These are phyloP conservation scores for Vitis rupestris DNA, from an alignment of 164 flowering plant species.

Conservation along the genomic window DNA sequence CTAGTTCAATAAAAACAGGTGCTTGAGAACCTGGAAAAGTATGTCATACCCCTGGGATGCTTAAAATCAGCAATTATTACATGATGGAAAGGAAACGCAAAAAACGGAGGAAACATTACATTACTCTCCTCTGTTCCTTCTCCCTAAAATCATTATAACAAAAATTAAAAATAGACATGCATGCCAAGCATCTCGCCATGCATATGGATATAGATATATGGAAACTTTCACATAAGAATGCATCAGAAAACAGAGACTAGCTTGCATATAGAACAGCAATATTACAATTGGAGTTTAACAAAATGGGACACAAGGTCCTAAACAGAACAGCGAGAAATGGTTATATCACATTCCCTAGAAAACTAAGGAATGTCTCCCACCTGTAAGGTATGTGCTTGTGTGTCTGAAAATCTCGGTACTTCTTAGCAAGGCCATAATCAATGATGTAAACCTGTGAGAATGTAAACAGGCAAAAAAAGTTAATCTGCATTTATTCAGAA, in stretches of 20 bases:
- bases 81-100: too few species aligned
- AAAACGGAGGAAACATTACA: too few species aligned
- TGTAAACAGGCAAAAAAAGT: not conserved
- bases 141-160: too few species aligned
- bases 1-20: too few species aligned
- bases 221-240: not conserved
- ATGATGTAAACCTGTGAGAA: constrained; percentile 42
- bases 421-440: constrained; percentile 57
- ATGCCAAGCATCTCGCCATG: not conserved
- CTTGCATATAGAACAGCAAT: too few species aligned
- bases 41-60: too few species aligned
- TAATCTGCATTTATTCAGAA: too few species aligned
- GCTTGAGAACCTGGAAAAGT: too few species aligned
- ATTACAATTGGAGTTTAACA: too few species aligned
- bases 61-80: too few species aligned
- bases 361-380: constrained; percentile 12
- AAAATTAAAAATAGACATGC: not conserved
- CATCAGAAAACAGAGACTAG: too few species aligned
- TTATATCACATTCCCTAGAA: not conserved
- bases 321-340: not conserved
- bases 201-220: not conserved
- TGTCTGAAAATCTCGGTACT: constrained; percentile 47
- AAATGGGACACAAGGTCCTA: not conserved
- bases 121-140: too few species aligned
- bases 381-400: constrained; percentile 58